Percentiles rank a stretch among this genome's conserved stretches.
Conservation (phyloP, 2,329 filamentous ascomycete genomes). For the Plenodomus tracheiphilus region DNA sequence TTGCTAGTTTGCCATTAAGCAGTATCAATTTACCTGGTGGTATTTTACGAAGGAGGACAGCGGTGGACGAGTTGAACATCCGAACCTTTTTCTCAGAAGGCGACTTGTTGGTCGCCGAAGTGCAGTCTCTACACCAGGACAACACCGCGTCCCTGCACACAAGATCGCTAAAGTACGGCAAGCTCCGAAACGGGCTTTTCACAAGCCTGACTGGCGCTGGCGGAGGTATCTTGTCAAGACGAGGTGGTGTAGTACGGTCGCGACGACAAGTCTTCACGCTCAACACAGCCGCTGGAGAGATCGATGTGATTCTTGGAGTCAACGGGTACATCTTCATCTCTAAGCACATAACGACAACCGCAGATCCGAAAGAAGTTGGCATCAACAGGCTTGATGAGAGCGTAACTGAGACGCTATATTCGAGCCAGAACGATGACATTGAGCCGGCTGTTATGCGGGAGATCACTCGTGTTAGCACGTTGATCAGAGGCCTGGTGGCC, state of each 20-base stretch:
- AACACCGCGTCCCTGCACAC: conserved; percentile 89
- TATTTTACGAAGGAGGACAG: conserved; percentile 86
- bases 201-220: conserved; percentile 79
- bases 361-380: conserved; percentile 58
- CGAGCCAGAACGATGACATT: conserved; percentile 90
- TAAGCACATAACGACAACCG: conserved; percentile 70
- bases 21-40: conserved; percentile 95
- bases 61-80: conserved; percentile 96
- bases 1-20: conserved; percentile 81
- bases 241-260: conserved; percentile 78
- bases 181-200: conserved; percentile 91
- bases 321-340: conserved; percentile 97
- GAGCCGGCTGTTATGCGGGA: conserved; percentile 76
- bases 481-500: conserved; percentile 81
- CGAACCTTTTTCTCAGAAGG: conserved; percentile 96
- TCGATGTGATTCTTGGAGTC: conserved; percentile 89
- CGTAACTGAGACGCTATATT: conserved; percentile 85
- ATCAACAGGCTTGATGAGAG: conserved; percentile 89
- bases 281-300: conserved; percentile 62
- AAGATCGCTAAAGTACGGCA: conserved; percentile 88
- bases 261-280: conserved; percentile 85
- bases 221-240: conserved; percentile 54
- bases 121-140: conserved; percentile 85
- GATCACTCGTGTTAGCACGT: conserved; percentile 80
- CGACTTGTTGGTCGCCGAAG: conserved; percentile 90